Conservation (phyloP, 2,329 filamentous ascomycete species). For the Colletotrichum sojae region DNA sequence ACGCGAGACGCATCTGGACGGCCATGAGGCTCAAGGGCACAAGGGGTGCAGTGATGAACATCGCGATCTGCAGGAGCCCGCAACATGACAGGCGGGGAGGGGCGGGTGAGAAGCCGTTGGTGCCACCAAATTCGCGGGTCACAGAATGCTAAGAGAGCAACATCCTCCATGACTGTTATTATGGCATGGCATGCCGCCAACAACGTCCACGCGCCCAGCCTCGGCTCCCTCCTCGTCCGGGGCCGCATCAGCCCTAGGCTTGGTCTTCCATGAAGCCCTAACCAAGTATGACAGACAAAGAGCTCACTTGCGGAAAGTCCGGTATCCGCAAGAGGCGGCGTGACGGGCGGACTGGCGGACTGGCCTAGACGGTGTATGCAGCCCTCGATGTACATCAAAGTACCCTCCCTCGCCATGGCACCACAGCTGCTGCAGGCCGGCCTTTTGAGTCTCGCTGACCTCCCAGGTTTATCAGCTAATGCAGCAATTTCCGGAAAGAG, state of each 20-base stretch:
- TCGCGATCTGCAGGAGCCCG: constrained; percentile 34
- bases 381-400: constrained; percentile 24
- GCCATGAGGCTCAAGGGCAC: constrained; percentile 39
- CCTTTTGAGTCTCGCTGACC: constrained; percentile 30
- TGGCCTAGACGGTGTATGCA: constrained; percentile 15
- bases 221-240: background rate
- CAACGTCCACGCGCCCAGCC: background rate
- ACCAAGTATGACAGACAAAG: background rate
- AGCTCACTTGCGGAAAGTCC: background rate
- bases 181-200: background rate
- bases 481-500: constrained; percentile 33
- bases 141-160: background rate
- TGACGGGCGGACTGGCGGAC: background rate
- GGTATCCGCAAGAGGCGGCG: constrained; percentile 11
- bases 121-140: background rate
- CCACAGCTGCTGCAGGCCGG: constrained; percentile 28
- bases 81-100: constrained; percentile 34
- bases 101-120: constrained; percentile 30
- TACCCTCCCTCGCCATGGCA: constrained; percentile 29
- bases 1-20: constrained; percentile 24
- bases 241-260: background rate
- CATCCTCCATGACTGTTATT: background rate
- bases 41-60: constrained; percentile 27
- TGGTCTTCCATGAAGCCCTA: background rate
- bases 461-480: constrained; percentile 33